Percentiles rank a stretch among this genome's conserved stretches.
Evolutionary conservation across 148 eudicot species (phyloP).

Genomic region (Bassia scoparia): DNA sequence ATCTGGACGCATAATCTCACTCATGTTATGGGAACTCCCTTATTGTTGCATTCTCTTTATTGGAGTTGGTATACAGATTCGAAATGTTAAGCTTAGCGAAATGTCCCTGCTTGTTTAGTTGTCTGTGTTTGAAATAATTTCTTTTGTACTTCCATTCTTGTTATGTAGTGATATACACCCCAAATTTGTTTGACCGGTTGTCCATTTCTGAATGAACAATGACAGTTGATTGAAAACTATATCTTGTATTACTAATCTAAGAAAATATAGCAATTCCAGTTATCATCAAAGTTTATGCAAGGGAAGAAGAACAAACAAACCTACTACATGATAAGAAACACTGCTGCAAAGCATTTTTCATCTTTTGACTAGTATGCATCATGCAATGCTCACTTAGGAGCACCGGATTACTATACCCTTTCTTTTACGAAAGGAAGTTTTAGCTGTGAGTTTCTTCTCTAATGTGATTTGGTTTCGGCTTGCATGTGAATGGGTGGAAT

Average conservation of each 20-base stretch:
- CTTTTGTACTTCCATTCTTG: too few relatives aligned
- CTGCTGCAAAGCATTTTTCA: too few relatives aligned
- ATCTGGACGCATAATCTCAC: too few relatives aligned
- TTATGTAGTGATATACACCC: background rate
- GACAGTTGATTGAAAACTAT: background rate
- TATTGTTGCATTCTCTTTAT: too few relatives aligned
- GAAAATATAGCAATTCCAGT: background rate
- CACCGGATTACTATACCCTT: too few relatives aligned
- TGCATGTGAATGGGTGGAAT: constrained; percentile 12
- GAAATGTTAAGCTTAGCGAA: too few relatives aligned
- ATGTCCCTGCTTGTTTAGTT: too few relatives aligned
- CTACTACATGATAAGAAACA: background rate
- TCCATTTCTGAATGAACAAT: background rate
- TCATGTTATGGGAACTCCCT: too few relatives aligned
- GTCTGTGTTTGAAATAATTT: too few relatives aligned
- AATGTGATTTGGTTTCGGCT: background rate
- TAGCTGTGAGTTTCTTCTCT: background rate
- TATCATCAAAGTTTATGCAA: background rate
- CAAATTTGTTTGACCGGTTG: background rate
- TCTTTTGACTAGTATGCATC: background rate
- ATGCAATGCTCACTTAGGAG: too few relatives aligned
- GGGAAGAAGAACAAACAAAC: background rate
- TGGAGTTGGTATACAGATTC: too few relatives aligned
- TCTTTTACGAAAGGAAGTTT: background rate
- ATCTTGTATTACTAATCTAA: background rate